Base-by-base conservation (phyloP, 768 basidiomycete species). In the Panaeolus papilionaceus region DNA sequence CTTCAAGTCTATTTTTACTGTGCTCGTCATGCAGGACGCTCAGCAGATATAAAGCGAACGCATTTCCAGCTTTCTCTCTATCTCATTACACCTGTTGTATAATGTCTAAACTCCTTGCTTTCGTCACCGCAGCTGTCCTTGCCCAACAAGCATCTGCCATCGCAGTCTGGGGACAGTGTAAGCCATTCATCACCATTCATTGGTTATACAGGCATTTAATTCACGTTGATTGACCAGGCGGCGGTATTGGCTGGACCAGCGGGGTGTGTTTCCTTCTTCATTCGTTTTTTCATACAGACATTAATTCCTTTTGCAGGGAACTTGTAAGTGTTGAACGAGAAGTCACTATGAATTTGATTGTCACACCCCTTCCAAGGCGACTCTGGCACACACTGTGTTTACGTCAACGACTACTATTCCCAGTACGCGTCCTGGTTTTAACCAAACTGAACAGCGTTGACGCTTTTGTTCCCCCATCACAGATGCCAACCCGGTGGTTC, bases 401-500 rank as follows among this genome's bases (percentile, higher is more conserved):
- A 64, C 12, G 42, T 64, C 64, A 64, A 38, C 33, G 64, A 64
- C 47, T 64, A 38, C 12, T 64, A 64, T 18, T 64, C 44, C 44
- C 64, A 64, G 64, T 64, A 58, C 28, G 54, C 14, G 4, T 23
- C 28, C 1, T 58, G 10, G 3, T 37, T 23, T 20, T 4, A 7
- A 3, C 9, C 20, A 51, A 58, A 33, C 8, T 23, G 47, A 1
- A 9, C 47, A 49, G 20, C 11, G 8, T 49, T 49, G 47, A 58
- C 45, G 16, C 18, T 16, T 47, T 33, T 14, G 28, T 20, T 37
- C 16, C 23, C 2, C 2, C 49, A 14, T 12, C 7, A 23, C 47
- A 72, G 69, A 49, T 75, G 70, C 66, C 73, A 69, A 42, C 68
- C 74, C 37, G 58, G 66, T 51, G 45, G 38, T 62, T 64, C 67